Evolutionary conservation across 192 early-diverging fungal genomes (phyloP).

Genomic region (Blastocladiella britannica): DNA sequence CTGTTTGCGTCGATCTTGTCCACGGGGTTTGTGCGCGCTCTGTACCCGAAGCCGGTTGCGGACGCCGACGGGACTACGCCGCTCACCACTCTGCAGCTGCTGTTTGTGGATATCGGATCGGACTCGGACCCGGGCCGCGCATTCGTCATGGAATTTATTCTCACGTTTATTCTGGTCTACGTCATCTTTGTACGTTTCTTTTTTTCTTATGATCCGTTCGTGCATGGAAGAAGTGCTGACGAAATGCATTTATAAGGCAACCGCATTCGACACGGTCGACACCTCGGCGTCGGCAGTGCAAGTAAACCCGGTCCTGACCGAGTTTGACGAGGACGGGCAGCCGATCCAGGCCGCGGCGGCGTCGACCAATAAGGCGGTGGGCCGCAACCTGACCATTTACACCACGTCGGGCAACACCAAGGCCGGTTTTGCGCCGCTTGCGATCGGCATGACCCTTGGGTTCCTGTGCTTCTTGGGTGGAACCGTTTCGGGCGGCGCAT

Average conservation of each 20-base stretch:
- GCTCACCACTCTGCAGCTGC: conserved; percentile 10
- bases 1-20: conserved; percentile 24
- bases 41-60: conserved; percentile 24
- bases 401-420: conserved; percentile 41
- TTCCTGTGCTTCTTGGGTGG: conserved; percentile 31
- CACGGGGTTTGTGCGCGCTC: conserved; percentile 21
- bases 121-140: conserved; percentile 18
- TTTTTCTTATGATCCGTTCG: too few species aligned
- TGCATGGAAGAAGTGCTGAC: too few species aligned
- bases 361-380: conserved; percentile 10
- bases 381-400: conserved; percentile 37
- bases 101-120: conserved; percentile 15
- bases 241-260: too few species aligned
- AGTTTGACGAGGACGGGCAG: neutral
- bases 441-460: conserved; percentile 38
- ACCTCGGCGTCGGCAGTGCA: neutral
- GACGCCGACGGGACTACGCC: conserved; percentile 13
- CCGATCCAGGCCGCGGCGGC: too few species aligned
- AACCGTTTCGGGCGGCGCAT: conserved; percentile 31
- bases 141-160: conserved; percentile 32
- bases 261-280: conserved; percentile 37
- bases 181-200: conserved; percentile 23
- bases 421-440: conserved; percentile 37
- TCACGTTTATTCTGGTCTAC: conserved; percentile 40
- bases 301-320: conserved; percentile 1